Base-by-base conservation (phyloP, 1,284 basidiomycete species). In the Naganishia cerealis region DNA sequence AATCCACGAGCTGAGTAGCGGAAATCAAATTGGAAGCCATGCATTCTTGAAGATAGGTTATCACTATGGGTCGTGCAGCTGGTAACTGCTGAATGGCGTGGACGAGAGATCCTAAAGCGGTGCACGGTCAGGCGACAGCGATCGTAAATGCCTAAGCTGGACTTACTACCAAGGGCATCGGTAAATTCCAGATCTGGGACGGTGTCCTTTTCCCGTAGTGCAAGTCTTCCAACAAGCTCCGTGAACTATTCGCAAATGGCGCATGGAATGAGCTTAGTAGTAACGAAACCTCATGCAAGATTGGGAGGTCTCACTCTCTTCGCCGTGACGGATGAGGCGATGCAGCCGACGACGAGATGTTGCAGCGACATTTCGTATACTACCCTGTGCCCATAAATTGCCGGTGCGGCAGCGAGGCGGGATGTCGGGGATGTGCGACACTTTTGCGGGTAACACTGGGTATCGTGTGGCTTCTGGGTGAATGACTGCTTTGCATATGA, bases 31-130 rank as follows among this genome's bases (percentile, higher is more conserved):
- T 38, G 7, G 21, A 29, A 40, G 26, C 13, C 21, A 63, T 54
- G 52, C 61, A 63, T 54, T 63, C 61, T 29, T 52, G 61, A 40
- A 63, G 50, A 33, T 63, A 63, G 21, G 61, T 26, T 6, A 39
- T n/a, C 6, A 63, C 39, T n/a, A 63, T 53, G 12, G 61, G 50
- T 26, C 24, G 52, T n/a, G 61, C 50, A 26, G 38, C 38, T n/a
- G 61, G 21, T 10, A 40, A 26, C 21, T n/a, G 38, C 39, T 53
- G 52, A n/a, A 63, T 42, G 12, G 61, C 36, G 33, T 52, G 24
- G 50, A 63, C 3, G 38, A 63, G 50, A 29, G 13, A 40, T 12
- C 42, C 61, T 63, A n/a, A 10, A 50, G 38, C 5, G 24, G 6
- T 12, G 8, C 3, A 39, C 18, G 39, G 16, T 42, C 15, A 39